A percentile compares a stretch with the other conserved stretches of the same genome.
Conservation (phyloP, 176 grass and related monocot species). For the Themeda triandra region DNA sequence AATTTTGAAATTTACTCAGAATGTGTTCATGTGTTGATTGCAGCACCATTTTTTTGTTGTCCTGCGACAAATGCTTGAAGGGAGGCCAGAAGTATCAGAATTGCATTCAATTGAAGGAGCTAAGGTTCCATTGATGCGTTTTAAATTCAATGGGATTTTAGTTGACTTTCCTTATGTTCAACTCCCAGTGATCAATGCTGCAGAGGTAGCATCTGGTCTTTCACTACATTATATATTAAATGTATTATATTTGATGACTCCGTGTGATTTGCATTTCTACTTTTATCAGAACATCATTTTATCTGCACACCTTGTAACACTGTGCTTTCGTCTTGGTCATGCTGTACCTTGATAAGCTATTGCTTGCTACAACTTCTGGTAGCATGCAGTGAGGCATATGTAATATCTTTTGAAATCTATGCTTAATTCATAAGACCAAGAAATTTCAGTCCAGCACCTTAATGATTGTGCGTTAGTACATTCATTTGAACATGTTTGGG, state of each 20-base stretch:
- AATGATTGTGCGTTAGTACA: not conserved
- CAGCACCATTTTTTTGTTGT: constrained; percentile 67
- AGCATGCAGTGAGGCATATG: constrained; percentile 1
- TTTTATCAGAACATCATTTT: constrained; percentile 13
- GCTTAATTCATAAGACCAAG: not conserved
- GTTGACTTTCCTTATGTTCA: constrained; percentile 67
- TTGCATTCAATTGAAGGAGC: constrained; percentile 60
- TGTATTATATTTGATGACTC: not conserved
- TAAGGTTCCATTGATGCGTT: constrained; percentile 82
- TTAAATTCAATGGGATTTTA: constrained; percentile 70
- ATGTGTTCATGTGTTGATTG: constrained; percentile 24
- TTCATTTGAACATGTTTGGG: constrained; percentile 16
- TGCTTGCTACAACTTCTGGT: constrained; percentile 3
- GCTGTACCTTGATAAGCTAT: not conserved
- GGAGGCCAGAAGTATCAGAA: constrained; percentile 54
- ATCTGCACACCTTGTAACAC: not conserved
- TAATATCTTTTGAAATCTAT: constrained; percentile 14
- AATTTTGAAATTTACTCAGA: constrained; percentile 22
- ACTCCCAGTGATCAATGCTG: constrained; percentile 56
- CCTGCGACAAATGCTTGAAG: constrained; percentile 56
- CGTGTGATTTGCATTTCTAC: not conserved
- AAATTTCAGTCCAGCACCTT: not conserved
- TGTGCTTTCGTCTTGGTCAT: constrained; percentile 1
- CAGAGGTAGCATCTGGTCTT: constrained; percentile 38
- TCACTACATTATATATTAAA: constrained; percentile 7